These are phyloP conservation scores for Fusarium mangiferae DNA, from an alignment of 2,329 filamentous ascomycete species.

Conservation along the genomic window DNA sequence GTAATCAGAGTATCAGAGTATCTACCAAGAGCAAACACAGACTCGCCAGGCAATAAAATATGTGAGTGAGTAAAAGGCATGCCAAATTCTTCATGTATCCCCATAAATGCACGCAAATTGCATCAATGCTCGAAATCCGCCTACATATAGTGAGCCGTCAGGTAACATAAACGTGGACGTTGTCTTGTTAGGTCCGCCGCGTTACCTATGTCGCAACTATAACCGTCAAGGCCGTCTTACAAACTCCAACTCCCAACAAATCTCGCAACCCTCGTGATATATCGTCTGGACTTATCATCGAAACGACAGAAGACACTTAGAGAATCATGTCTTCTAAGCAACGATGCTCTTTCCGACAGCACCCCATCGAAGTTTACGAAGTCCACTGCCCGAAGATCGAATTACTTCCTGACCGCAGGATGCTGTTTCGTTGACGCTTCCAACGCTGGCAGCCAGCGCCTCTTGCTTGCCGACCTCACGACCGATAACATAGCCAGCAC, in stretches of 20 bases:
- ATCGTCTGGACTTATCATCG: background rate
- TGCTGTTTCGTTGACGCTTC: constrained; percentile 57
- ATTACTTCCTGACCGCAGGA: constrained; percentile 66
- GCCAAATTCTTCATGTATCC: constrained; percentile 25
- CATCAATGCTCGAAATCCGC: constrained; percentile 10
- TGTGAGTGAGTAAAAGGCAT: background rate
- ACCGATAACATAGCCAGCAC: constrained; percentile 75
- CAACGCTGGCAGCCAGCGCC: constrained; percentile 52
- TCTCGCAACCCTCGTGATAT: constrained; percentile 1
- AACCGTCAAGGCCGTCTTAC: constrained; percentile 10
- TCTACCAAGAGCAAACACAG: constrained; percentile 20
- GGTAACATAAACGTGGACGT: constrained; percentile 27
- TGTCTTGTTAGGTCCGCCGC: constrained; percentile 17
- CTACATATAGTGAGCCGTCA: constrained; percentile 19
- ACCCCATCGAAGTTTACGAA: constrained; percentile 66
- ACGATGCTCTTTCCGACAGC: constrained; percentile 62
- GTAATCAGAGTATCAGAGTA: constrained; percentile 19
- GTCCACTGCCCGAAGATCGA: constrained; percentile 60
- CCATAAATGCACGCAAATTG: constrained; percentile 19
- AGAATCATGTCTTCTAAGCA: constrained; percentile 47
- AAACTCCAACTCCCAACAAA: background rate
- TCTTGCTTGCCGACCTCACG: constrained; percentile 74
- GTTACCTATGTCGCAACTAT: constrained; percentile 32
- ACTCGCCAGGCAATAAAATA: constrained; percentile 17
- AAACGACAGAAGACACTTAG: background rate